Conservation (phyloP, 371 early-diverging fungal genomes). For the Mortierella sp. region DNA sequence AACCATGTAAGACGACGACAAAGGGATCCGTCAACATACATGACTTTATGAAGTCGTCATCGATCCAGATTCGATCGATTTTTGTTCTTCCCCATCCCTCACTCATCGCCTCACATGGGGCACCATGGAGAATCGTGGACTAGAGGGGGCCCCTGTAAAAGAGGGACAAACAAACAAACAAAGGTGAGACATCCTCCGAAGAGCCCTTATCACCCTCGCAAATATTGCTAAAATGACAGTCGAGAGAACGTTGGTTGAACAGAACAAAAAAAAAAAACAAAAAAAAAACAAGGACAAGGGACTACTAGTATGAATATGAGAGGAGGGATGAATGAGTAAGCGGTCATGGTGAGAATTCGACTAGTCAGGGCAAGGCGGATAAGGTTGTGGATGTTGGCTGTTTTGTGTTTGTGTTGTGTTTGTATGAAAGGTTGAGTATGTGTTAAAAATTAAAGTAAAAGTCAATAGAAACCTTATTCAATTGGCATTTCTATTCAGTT, state of each 20-base stretch:
- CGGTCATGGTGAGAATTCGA: not conserved
- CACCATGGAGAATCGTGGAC: not conserved
- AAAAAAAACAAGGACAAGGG: not conserved
- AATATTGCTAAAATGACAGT: not conserved
- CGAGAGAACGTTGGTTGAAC: conserved; percentile 8
- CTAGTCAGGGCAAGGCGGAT: not conserved
- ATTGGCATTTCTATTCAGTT: not conserved
- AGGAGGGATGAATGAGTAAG: not conserved
- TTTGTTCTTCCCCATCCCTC: not conserved
- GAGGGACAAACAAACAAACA: not conserved
- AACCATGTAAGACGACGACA: not conserved
- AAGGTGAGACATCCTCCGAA: conserved; percentile 1
- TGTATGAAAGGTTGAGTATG: no score
- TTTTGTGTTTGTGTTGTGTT: not conserved
- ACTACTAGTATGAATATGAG: not conserved
- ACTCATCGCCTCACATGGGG: not conserved
- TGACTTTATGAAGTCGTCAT: conserved; percentile 5
- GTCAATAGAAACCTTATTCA: not conserved
- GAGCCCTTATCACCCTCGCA: not conserved
- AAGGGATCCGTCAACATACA: not conserved
- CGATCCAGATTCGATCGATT: not conserved
- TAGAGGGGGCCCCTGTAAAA: no score
- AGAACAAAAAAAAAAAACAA: not conserved
- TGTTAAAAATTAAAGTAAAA: not conserved
- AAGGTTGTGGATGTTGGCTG: not conserved